A percentile compares a stretch with the other conserved stretches of the same genome.
These are phyloP conservation scores for Scenedesmus sp. DNA, from an alignment of 163 green algal species.

Conservation along the genomic window DNA sequence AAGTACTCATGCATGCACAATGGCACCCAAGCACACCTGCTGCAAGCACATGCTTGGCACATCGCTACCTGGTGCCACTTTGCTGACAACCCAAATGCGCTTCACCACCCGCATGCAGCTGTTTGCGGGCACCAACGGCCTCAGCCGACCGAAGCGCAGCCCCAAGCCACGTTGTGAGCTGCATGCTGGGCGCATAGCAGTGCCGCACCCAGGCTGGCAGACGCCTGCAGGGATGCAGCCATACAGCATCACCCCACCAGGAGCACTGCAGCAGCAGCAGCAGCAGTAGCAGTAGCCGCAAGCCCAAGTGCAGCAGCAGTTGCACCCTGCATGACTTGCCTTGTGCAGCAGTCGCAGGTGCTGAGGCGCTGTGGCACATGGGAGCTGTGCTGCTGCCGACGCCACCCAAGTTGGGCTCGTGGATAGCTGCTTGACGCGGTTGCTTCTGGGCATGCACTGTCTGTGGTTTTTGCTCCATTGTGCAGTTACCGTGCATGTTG, in stretches of 20 bases:
- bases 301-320: neutral
- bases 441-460: neutral
- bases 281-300: neutral
- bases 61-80: neutral
- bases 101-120: slow-evolving; percentile 21
- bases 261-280: neutral
- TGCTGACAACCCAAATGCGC: too few species aligned
- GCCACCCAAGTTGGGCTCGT: neutral
- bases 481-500: neutral
- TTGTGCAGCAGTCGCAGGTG: neutral
- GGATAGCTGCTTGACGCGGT: too few species aligned
- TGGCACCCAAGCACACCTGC: neutral
- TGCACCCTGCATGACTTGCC: neutral
- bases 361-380: neutral
- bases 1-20: neutral
- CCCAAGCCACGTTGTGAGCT: neutral
- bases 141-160: slow-evolving; percentile 1
- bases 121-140: slow-evolving; percentile 35
- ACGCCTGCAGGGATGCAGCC: neutral
- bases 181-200: neutral
- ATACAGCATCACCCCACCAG: neutral
- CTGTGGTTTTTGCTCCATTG: neutral
- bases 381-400: neutral
- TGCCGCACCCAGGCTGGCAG: neutral
- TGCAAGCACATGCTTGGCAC: neutral